Evolutionary conservation across 2,329 filamentous ascomycete species (phyloP).

Genomic region (Bimuria novae-zelandiae): DNA sequence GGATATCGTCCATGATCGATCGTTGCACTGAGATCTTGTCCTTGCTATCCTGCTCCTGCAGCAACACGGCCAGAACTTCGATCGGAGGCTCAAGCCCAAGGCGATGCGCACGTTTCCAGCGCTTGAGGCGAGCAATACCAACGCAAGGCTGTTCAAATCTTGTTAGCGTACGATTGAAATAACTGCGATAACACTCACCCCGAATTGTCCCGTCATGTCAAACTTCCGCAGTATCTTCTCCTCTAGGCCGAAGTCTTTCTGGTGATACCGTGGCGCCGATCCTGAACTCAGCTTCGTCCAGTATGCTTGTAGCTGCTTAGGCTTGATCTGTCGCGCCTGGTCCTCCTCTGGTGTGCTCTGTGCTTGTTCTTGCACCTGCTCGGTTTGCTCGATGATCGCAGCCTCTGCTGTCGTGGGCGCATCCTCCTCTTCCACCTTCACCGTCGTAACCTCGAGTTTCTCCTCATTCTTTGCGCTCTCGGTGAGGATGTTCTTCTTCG

Average conservation of each 20-base stretch:
- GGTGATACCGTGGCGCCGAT: constrained; percentile 74
- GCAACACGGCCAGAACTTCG: constrained; percentile 83
- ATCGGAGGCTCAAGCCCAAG: constrained; percentile 87
- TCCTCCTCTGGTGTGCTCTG: constrained; percentile 51
- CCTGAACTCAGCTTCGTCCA: constrained; percentile 76
- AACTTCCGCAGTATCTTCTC: constrained; percentile 93
- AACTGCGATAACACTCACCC: constrained; percentile 62
- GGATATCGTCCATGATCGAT: constrained; percentile 74
- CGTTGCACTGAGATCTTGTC: constrained; percentile 61
- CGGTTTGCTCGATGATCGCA: constrained; percentile 46
- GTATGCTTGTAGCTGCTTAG: constrained; percentile 74
- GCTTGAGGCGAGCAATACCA: constrained; percentile 77
- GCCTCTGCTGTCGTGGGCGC: constrained; percentile 47
- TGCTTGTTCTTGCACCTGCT: constrained; percentile 34
- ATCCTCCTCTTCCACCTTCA: constrained; percentile 15
- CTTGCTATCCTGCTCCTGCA: constrained; percentile 67
- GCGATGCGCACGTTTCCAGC: constrained; percentile 84
- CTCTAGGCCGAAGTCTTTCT: constrained; percentile 69
- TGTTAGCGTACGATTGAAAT: constrained; percentile 26
- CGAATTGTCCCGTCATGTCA: constrained; percentile 88
- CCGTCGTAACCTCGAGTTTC: constrained; percentile 27
- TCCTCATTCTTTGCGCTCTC: constrained; percentile 37
- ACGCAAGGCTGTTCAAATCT: constrained; percentile 74
- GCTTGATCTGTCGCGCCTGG: constrained; percentile 66
- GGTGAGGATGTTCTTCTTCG: constrained; percentile 47